Evolutionary conservation across 176 grass and related monocot species (phyloP).

Genomic region (Elymus sibiricus): DNA sequence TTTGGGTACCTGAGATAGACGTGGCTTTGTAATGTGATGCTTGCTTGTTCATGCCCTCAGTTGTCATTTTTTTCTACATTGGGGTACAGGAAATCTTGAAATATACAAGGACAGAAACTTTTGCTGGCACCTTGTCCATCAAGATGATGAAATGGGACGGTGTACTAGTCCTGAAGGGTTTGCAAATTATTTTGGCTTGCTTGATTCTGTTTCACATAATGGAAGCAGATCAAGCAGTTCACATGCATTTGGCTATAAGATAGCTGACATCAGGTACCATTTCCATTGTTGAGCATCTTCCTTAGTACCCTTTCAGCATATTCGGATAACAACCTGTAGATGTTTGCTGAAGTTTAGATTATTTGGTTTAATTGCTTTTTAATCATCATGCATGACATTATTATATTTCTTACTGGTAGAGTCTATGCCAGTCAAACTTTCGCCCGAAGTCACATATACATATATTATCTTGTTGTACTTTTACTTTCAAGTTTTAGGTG

Average conservation of each 20-base stretch:
- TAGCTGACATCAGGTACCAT: slow-evolving; percentile 76
- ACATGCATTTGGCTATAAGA: slow-evolving; percentile 60
- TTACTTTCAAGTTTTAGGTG: neutral
- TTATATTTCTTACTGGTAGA: neutral
- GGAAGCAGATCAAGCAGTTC: slow-evolving; percentile 51
- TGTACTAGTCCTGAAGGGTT: slow-evolving; percentile 82
- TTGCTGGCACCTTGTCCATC: slow-evolving; percentile 77
- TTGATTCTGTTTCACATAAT: slow-evolving; percentile 73
- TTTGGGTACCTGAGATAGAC: neutral
- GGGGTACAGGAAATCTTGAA: slow-evolving; percentile 58
- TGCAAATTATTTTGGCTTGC: slow-evolving; percentile 82
- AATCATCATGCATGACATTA: neutral
- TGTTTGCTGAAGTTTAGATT: slow-evolving; percentile 10
- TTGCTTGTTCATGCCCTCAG: slow-evolving; percentile 5
- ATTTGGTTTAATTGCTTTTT: slow-evolving; percentile 15
- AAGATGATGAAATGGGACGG: slow-evolving; percentile 62
- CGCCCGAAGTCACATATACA: neutral
- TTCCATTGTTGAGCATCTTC: slow-evolving; percentile 28
- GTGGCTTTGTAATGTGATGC: neutral
- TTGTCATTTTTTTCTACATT: slow-evolving; percentile 16
- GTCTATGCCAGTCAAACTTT: neutral
- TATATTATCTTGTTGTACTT: neutral
- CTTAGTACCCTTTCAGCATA: slow-evolving; percentile 1
- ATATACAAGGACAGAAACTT: slow-evolving; percentile 82
- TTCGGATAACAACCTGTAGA: neutral